Conservation (phyloP, 805 yeast species). For the Ogataea neopini region DNA sequence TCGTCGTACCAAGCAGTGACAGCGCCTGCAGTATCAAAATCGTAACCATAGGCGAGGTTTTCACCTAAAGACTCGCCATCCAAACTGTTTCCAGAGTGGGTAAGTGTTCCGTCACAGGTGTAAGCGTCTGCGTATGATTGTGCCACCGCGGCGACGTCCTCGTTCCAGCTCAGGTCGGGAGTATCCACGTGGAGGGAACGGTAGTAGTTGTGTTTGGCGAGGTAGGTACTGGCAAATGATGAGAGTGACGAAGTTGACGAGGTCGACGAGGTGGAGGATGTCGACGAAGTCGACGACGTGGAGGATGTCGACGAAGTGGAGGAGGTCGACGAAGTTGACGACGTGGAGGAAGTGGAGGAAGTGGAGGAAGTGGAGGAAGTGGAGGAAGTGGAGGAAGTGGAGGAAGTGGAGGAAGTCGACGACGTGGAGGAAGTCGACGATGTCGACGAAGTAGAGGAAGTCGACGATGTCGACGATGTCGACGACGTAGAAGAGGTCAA, state of each 20-base stretch:
- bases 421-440: too few relatives aligned
- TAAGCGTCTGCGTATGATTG: slow-evolving; percentile 54
- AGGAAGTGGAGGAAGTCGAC: too few relatives aligned
- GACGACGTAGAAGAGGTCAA: slow-evolving; percentile 8
- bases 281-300: slow-evolving; percentile 5
- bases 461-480: slow-evolving; percentile 7
- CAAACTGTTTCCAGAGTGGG: slow-evolving; percentile 60
- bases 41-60: slow-evolving; percentile 75
- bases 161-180: slow-evolving; percentile 55
- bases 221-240: slow-evolving; percentile 45
- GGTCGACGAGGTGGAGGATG: slow-evolving; percentile 10
- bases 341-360: slow-evolving; percentile 9
- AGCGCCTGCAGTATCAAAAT: slow-evolving; percentile 48
- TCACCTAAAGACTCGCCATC: slow-evolving; percentile 62
- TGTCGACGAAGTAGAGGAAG: slow-evolving; percentile 8
- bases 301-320: slow-evolving; percentile 8
- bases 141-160: slow-evolving; percentile 54
- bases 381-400: too few relatives aligned
- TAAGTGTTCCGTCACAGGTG: slow-evolving; percentile 55
- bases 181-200: slow-evolving; percentile 54
- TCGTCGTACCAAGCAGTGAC: slow-evolving; percentile 80
- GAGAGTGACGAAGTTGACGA: neutral
- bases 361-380: slow-evolving; percentile 4
- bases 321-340: neutral
- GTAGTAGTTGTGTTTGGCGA: slow-evolving; percentile 60